Conservation (phyloP, 148 eudicot species). For the Vaccinium macrocarpon region DNA sequence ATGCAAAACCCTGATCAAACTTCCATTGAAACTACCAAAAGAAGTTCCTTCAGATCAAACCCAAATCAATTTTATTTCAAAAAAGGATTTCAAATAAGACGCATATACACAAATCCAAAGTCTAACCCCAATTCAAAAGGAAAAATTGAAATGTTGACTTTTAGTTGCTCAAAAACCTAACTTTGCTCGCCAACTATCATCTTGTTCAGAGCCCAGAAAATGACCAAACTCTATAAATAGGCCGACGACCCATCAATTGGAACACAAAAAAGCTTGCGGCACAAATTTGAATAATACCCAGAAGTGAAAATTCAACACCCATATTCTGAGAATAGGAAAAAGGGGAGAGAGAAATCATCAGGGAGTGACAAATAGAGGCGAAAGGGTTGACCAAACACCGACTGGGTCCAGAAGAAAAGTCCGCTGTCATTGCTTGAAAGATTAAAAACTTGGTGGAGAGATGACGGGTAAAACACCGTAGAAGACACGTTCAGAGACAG, state of each 20-base stretch:
- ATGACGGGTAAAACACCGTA: neutral
- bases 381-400: slow-evolving; percentile 11
- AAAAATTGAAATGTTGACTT: neutral
- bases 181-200: slow-evolving; percentile 10
- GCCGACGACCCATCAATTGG: neutral
- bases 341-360: neutral
- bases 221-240: neutral
- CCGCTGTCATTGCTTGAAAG: neutral
- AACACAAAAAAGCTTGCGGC: neutral
- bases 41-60: neutral
- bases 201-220: slow-evolving; percentile 6
- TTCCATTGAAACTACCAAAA: neutral
- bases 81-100: neutral
- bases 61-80: neutral
- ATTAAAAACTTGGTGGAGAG: neutral
- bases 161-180: neutral
- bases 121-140: neutral
- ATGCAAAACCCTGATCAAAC: neutral
- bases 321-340: neutral
- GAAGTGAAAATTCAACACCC: neutral
- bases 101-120: neutral
- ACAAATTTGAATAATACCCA: slow-evolving; percentile 10
- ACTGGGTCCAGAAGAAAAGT: neutral
- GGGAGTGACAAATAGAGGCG: neutral
- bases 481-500: neutral